Evolutionary conservation across 495 filamentous ascomycete genomes (phyloP).

Genomic region (Podospora conica): DNA sequence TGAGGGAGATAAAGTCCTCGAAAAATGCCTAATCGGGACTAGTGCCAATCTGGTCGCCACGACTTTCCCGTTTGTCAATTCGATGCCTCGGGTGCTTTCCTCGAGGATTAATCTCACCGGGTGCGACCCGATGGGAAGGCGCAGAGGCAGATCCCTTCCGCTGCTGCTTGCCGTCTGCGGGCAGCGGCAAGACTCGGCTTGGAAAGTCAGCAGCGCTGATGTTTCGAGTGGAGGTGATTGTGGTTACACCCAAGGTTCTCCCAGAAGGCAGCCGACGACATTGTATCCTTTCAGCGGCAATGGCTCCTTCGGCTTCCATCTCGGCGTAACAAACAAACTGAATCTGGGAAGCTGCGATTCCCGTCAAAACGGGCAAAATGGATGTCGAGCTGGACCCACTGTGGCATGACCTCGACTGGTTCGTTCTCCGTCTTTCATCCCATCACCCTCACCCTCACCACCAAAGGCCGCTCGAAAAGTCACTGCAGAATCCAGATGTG

Average conservation of each 20-base stretch:
- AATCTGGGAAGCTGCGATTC: background rate
- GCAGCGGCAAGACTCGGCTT: background rate
- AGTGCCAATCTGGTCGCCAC: too few relatives aligned
- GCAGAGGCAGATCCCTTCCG: background rate
- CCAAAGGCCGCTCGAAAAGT: too few relatives aligned
- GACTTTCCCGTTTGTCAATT: too few relatives aligned
- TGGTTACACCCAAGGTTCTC: background rate
- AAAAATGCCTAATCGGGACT: background rate
- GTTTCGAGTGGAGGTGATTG: too few relatives aligned
- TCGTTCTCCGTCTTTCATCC: constrained; percentile 18
- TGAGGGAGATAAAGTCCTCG: background rate
- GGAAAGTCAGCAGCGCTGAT: too few relatives aligned
- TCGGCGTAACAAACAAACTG: background rate
- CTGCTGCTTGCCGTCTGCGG: background rate
- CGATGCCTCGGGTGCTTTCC: background rate
- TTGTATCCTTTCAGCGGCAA: background rate
- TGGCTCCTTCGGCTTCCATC: background rate
- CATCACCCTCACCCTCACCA: too few relatives aligned
- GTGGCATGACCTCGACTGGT: constrained; percentile 65
- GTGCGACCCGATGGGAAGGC: background rate
- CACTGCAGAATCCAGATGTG: too few relatives aligned
- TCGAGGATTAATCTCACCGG: background rate
- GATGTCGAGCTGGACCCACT: constrained; percentile 55
- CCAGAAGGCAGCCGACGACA: background rate
- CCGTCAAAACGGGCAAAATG: constrained; percentile 34